Conservation (phyloP, 805 yeast genomes). For the Ascoidea asiatica region DNA sequence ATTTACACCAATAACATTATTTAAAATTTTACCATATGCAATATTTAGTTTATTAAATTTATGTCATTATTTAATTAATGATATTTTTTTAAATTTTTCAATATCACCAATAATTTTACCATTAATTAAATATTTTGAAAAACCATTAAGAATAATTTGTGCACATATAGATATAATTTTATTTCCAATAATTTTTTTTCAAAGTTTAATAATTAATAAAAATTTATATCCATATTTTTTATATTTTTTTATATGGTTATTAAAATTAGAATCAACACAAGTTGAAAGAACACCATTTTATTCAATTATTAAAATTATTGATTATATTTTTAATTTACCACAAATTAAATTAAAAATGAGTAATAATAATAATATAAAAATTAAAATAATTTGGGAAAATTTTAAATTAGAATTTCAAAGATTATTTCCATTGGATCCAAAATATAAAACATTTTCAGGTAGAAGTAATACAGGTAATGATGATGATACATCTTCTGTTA, state of each 20-base stretch:
- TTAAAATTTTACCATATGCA: not conserved
- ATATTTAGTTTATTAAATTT: not conserved
- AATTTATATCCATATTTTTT: not conserved
- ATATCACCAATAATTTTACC: not conserved
- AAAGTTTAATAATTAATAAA: too few species aligned
- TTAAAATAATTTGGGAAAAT: too few species aligned
- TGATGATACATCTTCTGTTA: not conserved
- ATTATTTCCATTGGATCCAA: not conserved
- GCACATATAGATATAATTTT: not conserved
- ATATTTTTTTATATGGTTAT: not conserved
- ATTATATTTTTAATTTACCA: too few species aligned
- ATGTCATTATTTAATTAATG: not conserved
- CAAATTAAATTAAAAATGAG: too few species aligned
- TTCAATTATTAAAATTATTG: not conserved
- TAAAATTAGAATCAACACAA: not conserved
- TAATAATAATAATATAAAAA: too few species aligned
- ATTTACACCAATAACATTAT: not conserved
- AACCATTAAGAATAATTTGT: not conserved
- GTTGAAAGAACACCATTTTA: not conserved
- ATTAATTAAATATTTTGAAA: not conserved
- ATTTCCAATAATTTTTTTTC: not conserved
- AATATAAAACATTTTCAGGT: not conserved
- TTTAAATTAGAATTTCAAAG: too few species aligned
- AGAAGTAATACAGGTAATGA: not conserved
- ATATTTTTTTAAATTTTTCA: not conserved